These are phyloP conservation scores for Apiospora sp. DNA, from an alignment of 2,329 filamentous ascomycete species.

Conservation along the genomic window DNA sequence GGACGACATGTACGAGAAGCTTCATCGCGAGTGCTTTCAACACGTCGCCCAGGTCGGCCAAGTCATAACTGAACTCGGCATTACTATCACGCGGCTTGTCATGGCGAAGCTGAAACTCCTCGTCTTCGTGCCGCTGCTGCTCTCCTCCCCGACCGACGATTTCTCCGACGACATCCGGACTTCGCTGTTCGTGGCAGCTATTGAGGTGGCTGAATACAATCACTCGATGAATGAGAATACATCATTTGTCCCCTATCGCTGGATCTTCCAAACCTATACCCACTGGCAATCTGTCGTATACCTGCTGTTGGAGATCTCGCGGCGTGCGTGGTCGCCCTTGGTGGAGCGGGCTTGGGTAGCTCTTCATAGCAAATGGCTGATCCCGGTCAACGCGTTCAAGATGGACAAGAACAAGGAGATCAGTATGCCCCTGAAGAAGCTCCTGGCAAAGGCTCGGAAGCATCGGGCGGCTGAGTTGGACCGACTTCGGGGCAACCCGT, in stretches of 20 bases:
- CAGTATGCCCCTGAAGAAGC: constrained; percentile 50
- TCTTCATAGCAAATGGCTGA: constrained; percentile 40
- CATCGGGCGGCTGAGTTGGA: constrained; percentile 48
- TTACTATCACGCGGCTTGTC: constrained; percentile 72
- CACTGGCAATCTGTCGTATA: constrained; percentile 62
- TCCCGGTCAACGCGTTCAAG: constrained; percentile 33
- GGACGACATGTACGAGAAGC: constrained; percentile 34
- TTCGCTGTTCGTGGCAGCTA: constrained; percentile 73
- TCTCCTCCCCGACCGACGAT: constrained; percentile 63
- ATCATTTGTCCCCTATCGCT: constrained; percentile 54
- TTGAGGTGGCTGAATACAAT: constrained; percentile 78
- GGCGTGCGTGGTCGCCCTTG: constrained; percentile 39
- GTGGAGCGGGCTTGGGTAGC: constrained; percentile 40
- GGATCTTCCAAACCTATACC: constrained; percentile 60
- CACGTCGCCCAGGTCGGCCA: constrained; percentile 43
- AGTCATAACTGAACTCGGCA: constrained; percentile 48
- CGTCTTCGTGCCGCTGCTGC: constrained; percentile 74
- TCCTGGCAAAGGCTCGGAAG: constrained; percentile 48
- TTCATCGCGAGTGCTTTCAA: constrained; percentile 53
- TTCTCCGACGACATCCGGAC: constrained; percentile 70
- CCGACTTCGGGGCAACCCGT: constrained; percentile 41
- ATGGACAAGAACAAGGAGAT: constrained; percentile 43
- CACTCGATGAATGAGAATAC: constrained; percentile 69
- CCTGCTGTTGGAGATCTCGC: constrained; percentile 53
- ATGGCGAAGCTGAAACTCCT: constrained; percentile 82